Evolutionary conservation across 2,329 filamentous ascomycete species (phyloP).

Genomic region (Pestalotiopsis fici): DNA sequence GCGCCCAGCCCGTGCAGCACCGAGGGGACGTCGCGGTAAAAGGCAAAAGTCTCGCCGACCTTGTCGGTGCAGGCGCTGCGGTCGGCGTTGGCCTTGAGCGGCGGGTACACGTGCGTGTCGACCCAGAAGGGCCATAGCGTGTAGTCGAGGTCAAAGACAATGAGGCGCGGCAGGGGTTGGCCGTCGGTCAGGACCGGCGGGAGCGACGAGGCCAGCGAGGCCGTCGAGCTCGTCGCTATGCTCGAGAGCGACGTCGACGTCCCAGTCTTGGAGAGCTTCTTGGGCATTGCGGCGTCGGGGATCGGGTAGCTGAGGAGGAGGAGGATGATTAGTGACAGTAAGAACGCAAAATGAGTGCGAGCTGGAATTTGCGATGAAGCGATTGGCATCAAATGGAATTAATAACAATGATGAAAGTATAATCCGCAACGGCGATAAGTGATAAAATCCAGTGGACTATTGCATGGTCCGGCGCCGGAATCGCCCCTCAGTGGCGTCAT

Average conservation of each 20-base stretch:
- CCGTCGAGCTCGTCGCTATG: slow-evolving; percentile 18
- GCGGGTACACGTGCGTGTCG: slow-evolving; percentile 84
- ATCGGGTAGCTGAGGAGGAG: not conserved
- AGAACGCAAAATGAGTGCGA: not conserved
- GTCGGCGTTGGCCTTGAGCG: slow-evolving; percentile 55
- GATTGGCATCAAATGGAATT: not conserved
- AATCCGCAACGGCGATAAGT: not conserved
- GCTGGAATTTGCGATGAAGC: not conserved
- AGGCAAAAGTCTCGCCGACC: slow-evolving; percentile 66
- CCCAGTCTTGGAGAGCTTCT: slow-evolving; percentile 29
- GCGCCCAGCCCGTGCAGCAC: slow-evolving; percentile 63
- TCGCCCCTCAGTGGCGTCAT: slow-evolving; percentile 6
- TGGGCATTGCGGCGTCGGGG: slow-evolving; percentile 13
- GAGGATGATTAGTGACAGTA: not conserved
- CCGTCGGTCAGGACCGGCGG: slow-evolving; percentile 51
- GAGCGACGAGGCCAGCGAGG: slow-evolving; percentile 19
- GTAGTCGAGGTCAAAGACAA: slow-evolving; percentile 97
- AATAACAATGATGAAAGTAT: not conserved
- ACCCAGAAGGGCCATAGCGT: slow-evolving; percentile 99
- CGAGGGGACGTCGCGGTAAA: slow-evolving; percentile 70
- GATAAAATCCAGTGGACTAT: not conserved
- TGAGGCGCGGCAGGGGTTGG: slow-evolving; percentile 74
- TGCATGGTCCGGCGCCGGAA: not conserved
- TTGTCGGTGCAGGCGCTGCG: slow-evolving; percentile 50
- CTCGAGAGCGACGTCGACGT: slow-evolving; percentile 24